Percentiles rank a stretch among this genome's conserved stretches.
phyloP scores from a whole-genome alignment of 192 early-diverging fungal species.

The Martensiomyces pterosporus region DNA sequence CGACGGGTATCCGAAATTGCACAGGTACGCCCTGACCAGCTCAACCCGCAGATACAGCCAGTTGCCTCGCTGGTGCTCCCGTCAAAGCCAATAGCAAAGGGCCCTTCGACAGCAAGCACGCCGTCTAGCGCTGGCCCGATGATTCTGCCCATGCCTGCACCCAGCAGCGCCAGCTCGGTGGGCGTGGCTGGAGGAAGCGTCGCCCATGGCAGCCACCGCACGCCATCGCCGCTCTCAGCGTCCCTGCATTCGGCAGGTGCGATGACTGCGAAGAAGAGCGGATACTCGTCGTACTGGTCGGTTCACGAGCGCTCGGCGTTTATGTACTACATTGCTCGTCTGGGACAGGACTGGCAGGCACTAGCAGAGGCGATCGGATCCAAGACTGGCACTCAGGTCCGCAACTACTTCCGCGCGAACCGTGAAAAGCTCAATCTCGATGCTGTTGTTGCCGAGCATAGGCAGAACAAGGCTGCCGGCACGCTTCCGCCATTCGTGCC shows the following conservation, averaged over 20 bases:
- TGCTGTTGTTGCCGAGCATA: conserved; percentile 28
- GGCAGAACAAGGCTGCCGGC: conserved; percentile 22
- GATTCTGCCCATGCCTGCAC: not conserved
- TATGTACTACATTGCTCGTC: conserved; percentile 51
- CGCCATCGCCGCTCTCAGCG: conserved; percentile 2
- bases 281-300: conserved; percentile 87
- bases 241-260: conserved; percentile 9
- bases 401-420: conserved; percentile 75
- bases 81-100: conserved; percentile 1
- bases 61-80: conserved; percentile 26
- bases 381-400: conserved; percentile 79
- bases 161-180: too few species aligned
- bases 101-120: not conserved
- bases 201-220: not conserved
- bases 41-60: conserved; percentile 11
- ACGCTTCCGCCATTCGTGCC: conserved; percentile 24
- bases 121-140: not conserved
- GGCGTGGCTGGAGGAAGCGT: too few species aligned
- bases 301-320: conserved; percentile 74
- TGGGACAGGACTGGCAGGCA: conserved; percentile 76
- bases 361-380: conserved; percentile 67
- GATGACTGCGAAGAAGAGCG: conserved; percentile 43
- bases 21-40: conserved; percentile 19
- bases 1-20: conserved; percentile 13
- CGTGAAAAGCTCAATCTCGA: conserved; percentile 54